Percentiles rank a stretch among this genome's conserved stretches.
phyloP scores from a whole-genome alignment of 1,284 basidiomycete genomes.

The Ceratobasidium sp. region DNA sequence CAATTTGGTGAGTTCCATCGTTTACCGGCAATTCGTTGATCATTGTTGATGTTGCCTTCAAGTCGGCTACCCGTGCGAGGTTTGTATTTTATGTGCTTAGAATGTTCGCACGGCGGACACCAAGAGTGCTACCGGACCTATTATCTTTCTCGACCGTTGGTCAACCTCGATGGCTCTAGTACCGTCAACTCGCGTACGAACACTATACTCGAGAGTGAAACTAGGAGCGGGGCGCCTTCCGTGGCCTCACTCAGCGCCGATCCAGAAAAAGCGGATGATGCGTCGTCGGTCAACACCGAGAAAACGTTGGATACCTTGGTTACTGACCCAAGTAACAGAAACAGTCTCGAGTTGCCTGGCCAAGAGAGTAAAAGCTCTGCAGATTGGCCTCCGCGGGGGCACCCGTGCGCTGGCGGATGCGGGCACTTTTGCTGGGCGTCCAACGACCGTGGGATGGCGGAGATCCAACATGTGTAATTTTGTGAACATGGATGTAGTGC shows the following conservation, averaged over 20 bases:
- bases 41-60: neutral
- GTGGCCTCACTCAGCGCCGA: conserved; percentile 21
- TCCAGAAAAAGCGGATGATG: conserved; percentile 31
- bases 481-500: neutral
- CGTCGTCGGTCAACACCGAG: conserved; percentile 34
- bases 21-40: neutral
- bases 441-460: conserved; percentile 48
- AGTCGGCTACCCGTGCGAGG: conserved; percentile 69
- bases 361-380: conserved; percentile 35
- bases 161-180: conserved; percentile 53
- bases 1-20: conserved; percentile 67
- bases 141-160: conserved; percentile 63
- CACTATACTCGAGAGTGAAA: conserved; percentile 35
- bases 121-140: conserved; percentile 72
- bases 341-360: conserved; percentile 25
- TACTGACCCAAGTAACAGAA: conserved; percentile 36
- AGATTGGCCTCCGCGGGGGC: conserved; percentile 51
- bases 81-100: conserved; percentile 70
- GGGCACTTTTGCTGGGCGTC: conserved; percentile 68
- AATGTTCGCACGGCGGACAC: conserved; percentile 78
- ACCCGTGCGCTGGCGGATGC: conserved; percentile 69
- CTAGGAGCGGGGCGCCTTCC: conserved; percentile 26
- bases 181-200: conserved; percentile 40
- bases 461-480: neutral
- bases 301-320: conserved; percentile 28